Conservation (phyloP, 805 yeast species). For the Candida endomychidarum region DNA sequence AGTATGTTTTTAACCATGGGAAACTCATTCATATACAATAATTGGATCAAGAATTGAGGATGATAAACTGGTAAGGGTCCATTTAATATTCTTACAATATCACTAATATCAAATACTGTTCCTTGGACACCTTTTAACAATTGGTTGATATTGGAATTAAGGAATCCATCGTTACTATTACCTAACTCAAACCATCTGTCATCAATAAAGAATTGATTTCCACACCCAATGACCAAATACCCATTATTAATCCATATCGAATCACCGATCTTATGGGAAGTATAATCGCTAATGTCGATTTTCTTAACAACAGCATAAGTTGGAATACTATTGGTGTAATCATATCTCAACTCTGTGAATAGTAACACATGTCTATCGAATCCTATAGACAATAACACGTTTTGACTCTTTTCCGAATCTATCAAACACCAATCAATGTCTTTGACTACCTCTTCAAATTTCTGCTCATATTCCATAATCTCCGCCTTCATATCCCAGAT, state of each 20-base stretch:
- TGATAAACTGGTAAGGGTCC: constrained; percentile 91
- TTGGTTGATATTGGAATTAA: constrained; percentile 55
- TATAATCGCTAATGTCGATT: constrained; percentile 67
- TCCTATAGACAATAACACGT: constrained; percentile 78
- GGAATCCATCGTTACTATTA: constrained; percentile 22
- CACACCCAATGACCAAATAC: constrained; percentile 77
- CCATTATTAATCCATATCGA: constrained; percentile 84
- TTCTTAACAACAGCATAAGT: constrained; percentile 74
- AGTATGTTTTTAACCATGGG: constrained; percentile 58
- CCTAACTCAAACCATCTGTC: constrained; percentile 55
- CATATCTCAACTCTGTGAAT: constrained; percentile 82
- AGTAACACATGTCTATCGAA: constrained; percentile 61
- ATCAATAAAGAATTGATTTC: constrained; percentile 83
- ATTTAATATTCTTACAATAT: constrained; percentile 72
- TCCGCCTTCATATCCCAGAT: constrained; percentile 80
- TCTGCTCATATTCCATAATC: constrained; percentile 62
- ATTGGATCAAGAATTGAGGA: constrained; percentile 82
- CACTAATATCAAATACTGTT: constrained; percentile 49
- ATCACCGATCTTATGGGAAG: constrained; percentile 84
- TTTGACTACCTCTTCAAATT: constrained; percentile 41
- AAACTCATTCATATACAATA: constrained; percentile 61
- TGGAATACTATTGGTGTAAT: constrained; percentile 79
- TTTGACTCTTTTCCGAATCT: constrained; percentile 21
- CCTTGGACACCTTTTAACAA: constrained; percentile 32
- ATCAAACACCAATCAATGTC: constrained; percentile 90